Base-by-base conservation (phyloP, 2,329 filamentous ascomycete species). In the Fusarium sp. region DNA sequence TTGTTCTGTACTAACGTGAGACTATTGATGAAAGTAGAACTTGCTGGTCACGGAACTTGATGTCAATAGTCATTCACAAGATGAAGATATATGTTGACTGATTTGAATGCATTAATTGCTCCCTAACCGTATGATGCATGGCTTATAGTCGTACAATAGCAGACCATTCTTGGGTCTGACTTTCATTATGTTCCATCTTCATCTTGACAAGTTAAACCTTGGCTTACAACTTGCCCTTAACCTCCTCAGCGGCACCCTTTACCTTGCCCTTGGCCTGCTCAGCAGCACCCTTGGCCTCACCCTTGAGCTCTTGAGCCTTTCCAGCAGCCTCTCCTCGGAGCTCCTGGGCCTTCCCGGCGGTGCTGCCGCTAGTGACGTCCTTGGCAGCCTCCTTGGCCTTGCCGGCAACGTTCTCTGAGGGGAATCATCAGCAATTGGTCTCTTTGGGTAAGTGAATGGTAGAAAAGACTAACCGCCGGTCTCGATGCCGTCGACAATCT, bases 401-500 rank as follows among this genome's bases (percentile, higher is more conserved):
- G 61, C 79, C 74, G 11, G 81, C 77, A 38, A 80, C 79, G 22
- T 74, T 75, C 44, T 79, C 82, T 84, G 48, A n/a, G 48, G 13
- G 4, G 0, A 6, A 28, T 8, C 22, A 65, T 74, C 40, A 74
- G 61, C 31, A 40, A 48, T 18, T 24, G n/a, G 14, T 39, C n/a
- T 8, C 48, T 17, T 5, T 22, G 17, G 14, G 18, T 48, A 5
- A n/a, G 6, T 11, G 20, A 34, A 15, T 15, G 20, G 9, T 34
- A 49, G 22, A 14, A 36, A 20, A 38, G 22, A 26, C 85, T 62
- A 81, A 90, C 89, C 78, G 49, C 85, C 85, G 46, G 82, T 80
- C 70, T 91, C 83, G 75, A 91, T 88, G 17, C 87, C 88, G 39
- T 88, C 86, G 28, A 90, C 86, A 18, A 91, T 75, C 75, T 88